These are phyloP conservation scores for Entophlyctis luteolus DNA, from an alignment of 192 early-diverging fungal genomes.

Conservation along the genomic window DNA sequence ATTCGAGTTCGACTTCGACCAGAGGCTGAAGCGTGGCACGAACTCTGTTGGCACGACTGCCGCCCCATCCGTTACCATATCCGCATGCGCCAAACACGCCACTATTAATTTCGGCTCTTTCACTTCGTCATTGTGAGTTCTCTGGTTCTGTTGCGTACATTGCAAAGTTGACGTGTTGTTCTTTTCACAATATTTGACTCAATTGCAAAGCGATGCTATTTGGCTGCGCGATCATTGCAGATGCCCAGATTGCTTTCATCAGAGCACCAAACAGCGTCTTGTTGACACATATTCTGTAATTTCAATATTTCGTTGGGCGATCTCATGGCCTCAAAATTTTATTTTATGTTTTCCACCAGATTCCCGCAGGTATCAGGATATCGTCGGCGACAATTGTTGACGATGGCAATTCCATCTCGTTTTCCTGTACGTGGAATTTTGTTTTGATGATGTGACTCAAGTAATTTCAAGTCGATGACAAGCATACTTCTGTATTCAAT, in stretches of 20 bases:
- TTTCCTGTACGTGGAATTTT: constrained; percentile 12
- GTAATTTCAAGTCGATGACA: constrained; percentile 32
- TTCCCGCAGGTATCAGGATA: constrained; percentile 34
- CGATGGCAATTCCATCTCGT: constrained; percentile 12
- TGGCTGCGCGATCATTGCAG: constrained; percentile 86
- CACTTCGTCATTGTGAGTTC: no score
- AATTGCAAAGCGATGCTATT: constrained; percentile 67
- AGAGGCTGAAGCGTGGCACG: no score
- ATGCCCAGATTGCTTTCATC: constrained; percentile 72
- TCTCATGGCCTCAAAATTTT: background rate
- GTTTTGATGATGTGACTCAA: background rate
- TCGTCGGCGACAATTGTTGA: constrained; percentile 9
- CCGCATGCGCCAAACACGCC: no score
- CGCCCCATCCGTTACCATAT: no score
- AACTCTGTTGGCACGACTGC: no score
- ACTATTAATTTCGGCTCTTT: no score
- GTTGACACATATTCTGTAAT: constrained; percentile 60
- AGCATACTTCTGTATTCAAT: constrained; percentile 56
- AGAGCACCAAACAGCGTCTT: constrained; percentile 71
- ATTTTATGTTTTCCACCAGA: constrained; percentile 27
- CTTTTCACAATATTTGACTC: no score
- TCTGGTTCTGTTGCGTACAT: no score
- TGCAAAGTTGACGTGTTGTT: no score
- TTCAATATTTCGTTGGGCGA: background rate
- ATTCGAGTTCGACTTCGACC: no score